phyloP scores from a whole-genome alignment of 345 rosid genomes.

The Citrus mangshanensis region DNA sequence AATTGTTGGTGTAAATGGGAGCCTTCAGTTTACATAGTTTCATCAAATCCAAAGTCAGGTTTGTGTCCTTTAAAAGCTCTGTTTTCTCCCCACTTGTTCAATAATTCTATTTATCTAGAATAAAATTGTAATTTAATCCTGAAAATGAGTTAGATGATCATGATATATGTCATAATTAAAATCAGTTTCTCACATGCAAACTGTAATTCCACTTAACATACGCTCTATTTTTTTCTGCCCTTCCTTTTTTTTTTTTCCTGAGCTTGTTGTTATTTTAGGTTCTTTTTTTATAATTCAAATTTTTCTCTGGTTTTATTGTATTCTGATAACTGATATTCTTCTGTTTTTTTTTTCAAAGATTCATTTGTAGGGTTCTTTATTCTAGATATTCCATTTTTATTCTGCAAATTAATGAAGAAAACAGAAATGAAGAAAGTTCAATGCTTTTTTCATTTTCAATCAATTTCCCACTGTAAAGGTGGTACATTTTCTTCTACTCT shows the following conservation, averaged over 20 bases:
- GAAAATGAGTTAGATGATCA: background rate
- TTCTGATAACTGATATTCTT: background rate
- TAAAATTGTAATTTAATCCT: background rate
- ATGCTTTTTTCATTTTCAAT: background rate
- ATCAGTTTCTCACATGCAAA: background rate
- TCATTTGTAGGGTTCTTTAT: background rate
- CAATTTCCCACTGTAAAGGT: slow-evolving; percentile 21
- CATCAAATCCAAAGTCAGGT: slow-evolving; percentile 92
- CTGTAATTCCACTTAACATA: background rate
- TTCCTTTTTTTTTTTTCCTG: background rate
- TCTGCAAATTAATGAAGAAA: background rate
- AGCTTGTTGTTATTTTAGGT: background rate
- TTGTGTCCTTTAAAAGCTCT: slow-evolving; percentile 10
- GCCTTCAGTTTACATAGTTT: slow-evolving; percentile 71
- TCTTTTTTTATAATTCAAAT: background rate
- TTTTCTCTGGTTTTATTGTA: background rate
- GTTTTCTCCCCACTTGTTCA: background rate
- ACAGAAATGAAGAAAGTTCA: background rate
- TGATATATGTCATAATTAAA: background rate
- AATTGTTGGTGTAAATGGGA: slow-evolving; percentile 79
- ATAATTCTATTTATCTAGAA: background rate
- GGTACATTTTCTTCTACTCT: slow-evolving; percentile 6
- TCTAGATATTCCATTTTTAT: background rate
- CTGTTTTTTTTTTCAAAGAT: background rate
- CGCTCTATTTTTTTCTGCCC: background rate